Percentiles rank a stretch among this genome's conserved stretches.
Evolutionary conservation across 177 flowering plant species (phyloP).

Genomic region (Vitis hybrid): DNA sequence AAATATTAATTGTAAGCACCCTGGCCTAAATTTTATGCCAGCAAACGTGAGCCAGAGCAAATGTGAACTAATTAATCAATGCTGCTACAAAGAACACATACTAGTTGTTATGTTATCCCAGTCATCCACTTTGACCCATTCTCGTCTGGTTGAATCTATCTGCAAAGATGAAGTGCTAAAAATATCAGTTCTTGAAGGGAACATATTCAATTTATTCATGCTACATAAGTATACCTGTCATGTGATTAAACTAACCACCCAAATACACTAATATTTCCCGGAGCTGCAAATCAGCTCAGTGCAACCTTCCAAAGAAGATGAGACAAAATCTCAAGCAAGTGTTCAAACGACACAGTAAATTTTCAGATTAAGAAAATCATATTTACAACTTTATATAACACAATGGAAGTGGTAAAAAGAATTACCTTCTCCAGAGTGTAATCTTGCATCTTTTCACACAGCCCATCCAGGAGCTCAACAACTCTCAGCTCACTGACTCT

Average conservation of each 20-base stretch:
- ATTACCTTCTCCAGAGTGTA: slow-evolving; percentile 85
- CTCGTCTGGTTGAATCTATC: slow-evolving; percentile 46
- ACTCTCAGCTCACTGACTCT: slow-evolving; percentile 93
- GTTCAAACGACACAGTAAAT: too few relatives aligned
- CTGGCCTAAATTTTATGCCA: neutral
- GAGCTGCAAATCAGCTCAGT: neutral
- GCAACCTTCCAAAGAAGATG: too few relatives aligned
- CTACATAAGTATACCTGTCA: too few relatives aligned
- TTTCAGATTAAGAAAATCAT: too few relatives aligned
- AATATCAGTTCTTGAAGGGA: neutral
- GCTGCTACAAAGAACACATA: slow-evolving; percentile 23
- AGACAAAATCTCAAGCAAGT: neutral
- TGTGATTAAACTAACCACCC: too few relatives aligned
- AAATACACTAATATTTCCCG: too few relatives aligned
- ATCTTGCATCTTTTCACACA: slow-evolving; percentile 96
- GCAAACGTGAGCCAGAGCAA: neutral
- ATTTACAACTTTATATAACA: too few relatives aligned
- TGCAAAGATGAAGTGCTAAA: slow-evolving; percentile 30
- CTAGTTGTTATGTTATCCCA: slow-evolving; percentile 69
- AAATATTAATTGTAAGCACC: neutral
- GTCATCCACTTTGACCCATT: slow-evolving; percentile 75
- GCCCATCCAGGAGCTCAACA: slow-evolving; percentile 90
- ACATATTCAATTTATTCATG: neutral
- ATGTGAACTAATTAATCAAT: neutral
- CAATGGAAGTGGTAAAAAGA: neutral